Base-by-base conservation (phyloP, 2,329 filamentous ascomycete genomes). In the Immersiporthe knoxdaviesiana region DNA sequence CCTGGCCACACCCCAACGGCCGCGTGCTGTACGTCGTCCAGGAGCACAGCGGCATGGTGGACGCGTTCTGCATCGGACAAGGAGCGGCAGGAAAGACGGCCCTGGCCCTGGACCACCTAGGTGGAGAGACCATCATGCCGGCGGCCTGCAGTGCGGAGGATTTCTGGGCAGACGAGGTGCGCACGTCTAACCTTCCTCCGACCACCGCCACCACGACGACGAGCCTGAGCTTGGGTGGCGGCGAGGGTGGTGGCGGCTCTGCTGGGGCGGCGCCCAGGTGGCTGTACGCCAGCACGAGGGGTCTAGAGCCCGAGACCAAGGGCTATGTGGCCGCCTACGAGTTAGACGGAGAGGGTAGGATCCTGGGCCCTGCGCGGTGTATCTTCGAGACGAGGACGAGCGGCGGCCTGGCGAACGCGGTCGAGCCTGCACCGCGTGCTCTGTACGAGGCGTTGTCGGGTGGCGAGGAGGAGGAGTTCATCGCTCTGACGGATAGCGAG, bases 41-140 rank as follows among this genome's bases (percentile, higher is more conserved):
- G 61, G 72, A 73, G 68, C 72, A 73, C 67, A 73, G 72, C 70
- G 67, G 70, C 59, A 72, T 73, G 70, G 72, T 72, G 16, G 72
- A 73, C 52, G 71, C 70, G 16, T 73, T 73, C 47, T 32, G 54
- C 27, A 41, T 72, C 21, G 66, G 10, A 24, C 64, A 63, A 37
- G 65, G 54, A n/a, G 63, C 10, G 12, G 59, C n/a, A 24, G n/a
- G 5, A 21, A 16, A 10, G 32, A 12, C 32, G 11, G 39, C 59
- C n/a, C 7, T 69, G 21, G 58, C 54, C n/a, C 68, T 73, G 50
- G 24, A 59, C 18, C 72, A 72, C 54, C 16, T 72, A 35, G 59
- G 69, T 37, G 70, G 71, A n/a, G 62, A 64, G 41, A 64, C 64
- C 27, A 64, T 72, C 16, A 63, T 73, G 30, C 70, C 72, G 0